Evolutionary conservation across 768 basidiomycete genomes (phyloP).

Genomic region (Tylopilus plumbeoviolaceoides): DNA sequence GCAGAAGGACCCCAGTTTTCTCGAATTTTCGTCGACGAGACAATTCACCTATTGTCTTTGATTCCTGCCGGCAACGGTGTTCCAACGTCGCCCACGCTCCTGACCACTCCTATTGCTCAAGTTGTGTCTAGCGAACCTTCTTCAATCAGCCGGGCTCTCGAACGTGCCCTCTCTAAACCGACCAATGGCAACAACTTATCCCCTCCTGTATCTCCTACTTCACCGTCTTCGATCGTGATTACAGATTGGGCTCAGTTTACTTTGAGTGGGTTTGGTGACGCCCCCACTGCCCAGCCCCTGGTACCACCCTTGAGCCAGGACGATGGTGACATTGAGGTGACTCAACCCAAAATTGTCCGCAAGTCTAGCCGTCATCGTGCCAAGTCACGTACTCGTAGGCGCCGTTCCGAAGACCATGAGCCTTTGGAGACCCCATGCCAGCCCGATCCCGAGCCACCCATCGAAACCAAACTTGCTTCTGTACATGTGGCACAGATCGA

Average conservation of each 20-base stretch:
- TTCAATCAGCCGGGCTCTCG: conserved; percentile 29
- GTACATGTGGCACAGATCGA: conserved; percentile 54
- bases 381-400: conserved; percentile 25
- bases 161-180: conserved; percentile 5
- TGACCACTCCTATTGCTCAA: conserved; percentile 34
- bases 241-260: conserved; percentile 71
- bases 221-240: conserved; percentile 27
- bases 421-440: conserved; percentile 16
- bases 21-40: conserved; percentile 68
- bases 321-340: conserved; percentile 63
- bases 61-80: conserved; percentile 40
- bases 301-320: conserved; percentile 58
- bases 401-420: conserved; percentile 19
- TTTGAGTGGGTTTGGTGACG: conserved; percentile 53
- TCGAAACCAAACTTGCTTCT: conserved; percentile 39
- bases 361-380: conserved; percentile 34
- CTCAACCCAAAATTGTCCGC: conserved; percentile 35
- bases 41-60: conserved; percentile 47
- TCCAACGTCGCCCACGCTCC: conserved; percentile 26
- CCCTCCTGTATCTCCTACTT: conserved; percentile 25
- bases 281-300: conserved; percentile 36
- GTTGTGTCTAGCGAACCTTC: conserved; percentile 30
- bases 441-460: conserved; percentile 5
- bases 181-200: conserved; percentile 19
- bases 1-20: conserved; percentile 38